Evolutionary conservation across 108 stramenopile genomes (phyloP).

Genomic region (Nitzschia inconspicua): DNA sequence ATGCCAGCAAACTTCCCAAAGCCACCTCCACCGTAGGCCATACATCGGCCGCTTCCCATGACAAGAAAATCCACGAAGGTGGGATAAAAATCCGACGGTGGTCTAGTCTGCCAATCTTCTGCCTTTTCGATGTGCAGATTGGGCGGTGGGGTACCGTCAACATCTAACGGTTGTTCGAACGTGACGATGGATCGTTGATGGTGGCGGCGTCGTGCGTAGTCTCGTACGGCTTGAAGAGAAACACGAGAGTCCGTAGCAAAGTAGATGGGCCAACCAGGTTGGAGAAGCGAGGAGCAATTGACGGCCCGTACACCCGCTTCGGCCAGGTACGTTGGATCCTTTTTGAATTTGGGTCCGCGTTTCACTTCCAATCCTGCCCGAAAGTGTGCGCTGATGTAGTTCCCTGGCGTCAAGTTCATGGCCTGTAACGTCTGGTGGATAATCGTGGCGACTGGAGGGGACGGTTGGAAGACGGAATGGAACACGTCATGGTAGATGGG

Average conservation of each 20-base stretch:
- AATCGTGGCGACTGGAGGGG: slow-evolving; percentile 20
- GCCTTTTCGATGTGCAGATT: slow-evolving; percentile 38
- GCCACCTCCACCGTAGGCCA: slow-evolving; percentile 24
- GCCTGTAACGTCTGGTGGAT: slow-evolving; percentile 16
- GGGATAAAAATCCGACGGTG: slow-evolving; percentile 19
- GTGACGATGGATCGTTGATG: no score
- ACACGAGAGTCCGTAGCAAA: slow-evolving; percentile 28
- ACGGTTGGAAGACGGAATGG: slow-evolving; percentile 37
- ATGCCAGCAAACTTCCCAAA: slow-evolving; percentile 24
- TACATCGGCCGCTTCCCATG: slow-evolving; percentile 17
- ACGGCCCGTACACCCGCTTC: slow-evolving; percentile 13
- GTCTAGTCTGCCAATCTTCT: slow-evolving; percentile 4
- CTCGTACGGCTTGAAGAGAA: not conserved
- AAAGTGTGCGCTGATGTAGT: slow-evolving; percentile 40
- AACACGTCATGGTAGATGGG: slow-evolving; percentile 35
- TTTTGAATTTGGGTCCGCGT: slow-evolving; percentile 14
- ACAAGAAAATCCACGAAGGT: slow-evolving; percentile 38
- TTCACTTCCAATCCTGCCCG: slow-evolving; percentile 25
- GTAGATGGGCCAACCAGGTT: slow-evolving; percentile 26
- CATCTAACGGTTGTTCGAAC: no score
- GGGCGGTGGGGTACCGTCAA: no score
- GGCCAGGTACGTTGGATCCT: slow-evolving; percentile 4
- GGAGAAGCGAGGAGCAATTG: slow-evolving; percentile 27
- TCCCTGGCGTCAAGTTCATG: slow-evolving; percentile 25
- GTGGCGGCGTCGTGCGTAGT: no score